Conservation (phyloP, 164 flowering plant genomes). For the Berberis thunbergii region DNA sequence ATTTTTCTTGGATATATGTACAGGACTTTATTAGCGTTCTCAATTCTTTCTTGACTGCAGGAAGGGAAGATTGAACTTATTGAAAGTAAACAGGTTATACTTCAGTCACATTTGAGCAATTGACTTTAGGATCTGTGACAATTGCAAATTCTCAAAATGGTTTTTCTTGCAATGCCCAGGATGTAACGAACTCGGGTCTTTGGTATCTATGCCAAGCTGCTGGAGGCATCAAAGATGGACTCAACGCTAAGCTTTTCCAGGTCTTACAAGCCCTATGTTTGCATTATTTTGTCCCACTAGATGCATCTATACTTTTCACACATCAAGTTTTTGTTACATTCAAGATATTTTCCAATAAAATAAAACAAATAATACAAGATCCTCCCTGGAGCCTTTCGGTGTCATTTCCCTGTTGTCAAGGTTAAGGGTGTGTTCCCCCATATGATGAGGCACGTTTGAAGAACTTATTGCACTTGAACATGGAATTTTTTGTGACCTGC, state of each 20-base stretch:
- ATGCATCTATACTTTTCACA: not conserved
- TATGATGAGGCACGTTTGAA: not conserved
- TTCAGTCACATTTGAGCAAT: not conserved
- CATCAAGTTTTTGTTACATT: not conserved
- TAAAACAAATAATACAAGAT: too few relatives aligned
- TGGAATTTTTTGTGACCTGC: too few relatives aligned
- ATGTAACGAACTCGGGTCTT: slow-evolving; percentile 61
- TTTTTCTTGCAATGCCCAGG: slow-evolving; percentile 30
- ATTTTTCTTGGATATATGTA: too few relatives aligned
- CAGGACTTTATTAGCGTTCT: slow-evolving; percentile 4
- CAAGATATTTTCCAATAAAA: too few relatives aligned
- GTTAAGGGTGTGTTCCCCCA: not conserved
- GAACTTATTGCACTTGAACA: too few relatives aligned
- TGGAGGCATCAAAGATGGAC: slow-evolving; percentile 40
- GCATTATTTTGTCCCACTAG: not conserved
- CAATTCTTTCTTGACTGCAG: slow-evolving; percentile 23
- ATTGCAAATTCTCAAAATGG: not conserved
- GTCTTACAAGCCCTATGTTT: slow-evolving; percentile 16
- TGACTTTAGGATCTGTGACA: not conserved
- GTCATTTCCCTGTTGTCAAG: too few relatives aligned
- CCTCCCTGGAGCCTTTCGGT: too few relatives aligned
- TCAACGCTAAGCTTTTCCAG: slow-evolving; percentile 30
- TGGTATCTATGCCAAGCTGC: slow-evolving; percentile 68
- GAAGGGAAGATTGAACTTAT: slow-evolving; percentile 62
- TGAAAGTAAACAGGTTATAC: slow-evolving; percentile 62